Base-by-base conservation (phyloP, 1,139 yeast species). In the Hansenula sp. region DNA sequence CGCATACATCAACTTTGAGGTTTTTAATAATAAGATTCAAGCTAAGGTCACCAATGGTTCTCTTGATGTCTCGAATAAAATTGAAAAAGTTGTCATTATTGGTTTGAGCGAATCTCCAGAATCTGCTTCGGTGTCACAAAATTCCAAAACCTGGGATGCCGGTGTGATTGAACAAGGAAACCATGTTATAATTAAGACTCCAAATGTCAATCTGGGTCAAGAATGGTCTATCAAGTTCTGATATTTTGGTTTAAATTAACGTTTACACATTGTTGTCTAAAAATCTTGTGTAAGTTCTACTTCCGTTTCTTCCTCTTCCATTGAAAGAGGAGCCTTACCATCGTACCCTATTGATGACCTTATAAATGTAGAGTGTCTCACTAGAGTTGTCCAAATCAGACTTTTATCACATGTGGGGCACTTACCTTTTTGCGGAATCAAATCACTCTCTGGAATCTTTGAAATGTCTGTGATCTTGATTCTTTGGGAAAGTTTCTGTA, bases 41-140 rank as follows among this genome's bases (percentile, higher is more conserved):
- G 60, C 68, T 5, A 51, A 44, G 1, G 62, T 64, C 2, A 34
- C 47, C 2, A 55, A 61, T 33, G 57, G 60, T 3, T 51, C 58
- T 5, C 48, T 47, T 25, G 31, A 60, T 25, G 52, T 59, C 18
- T 58, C 62, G 40, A 59, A 61, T 15, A 59, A 52, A 12, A 67
- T 90, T 40, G 96, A 86, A 56, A 77, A 74, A 52, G 74, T 91
- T 24, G 62, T 81, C 1, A 58, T 90, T 33, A 65, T 83, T 33
- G 81, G 82, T 7, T 60, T 51, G 3, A 48, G 45, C 3, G 49
- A 53, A 6, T 38, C 43, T 10, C 11, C 27, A 3, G 47, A 46
- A 6, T 44, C 43, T 9, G 72, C 66, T 2, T 56, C 49, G 3
- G 64, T 76, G 12, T 44, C 49, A 2, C 77, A 74, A 53, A 66